Evolutionary conservation across 2,329 filamentous ascomycete genomes (phyloP), one percentile per base, ranked within the genome.

Genomic region (Dendryphion nanum): DNA sequence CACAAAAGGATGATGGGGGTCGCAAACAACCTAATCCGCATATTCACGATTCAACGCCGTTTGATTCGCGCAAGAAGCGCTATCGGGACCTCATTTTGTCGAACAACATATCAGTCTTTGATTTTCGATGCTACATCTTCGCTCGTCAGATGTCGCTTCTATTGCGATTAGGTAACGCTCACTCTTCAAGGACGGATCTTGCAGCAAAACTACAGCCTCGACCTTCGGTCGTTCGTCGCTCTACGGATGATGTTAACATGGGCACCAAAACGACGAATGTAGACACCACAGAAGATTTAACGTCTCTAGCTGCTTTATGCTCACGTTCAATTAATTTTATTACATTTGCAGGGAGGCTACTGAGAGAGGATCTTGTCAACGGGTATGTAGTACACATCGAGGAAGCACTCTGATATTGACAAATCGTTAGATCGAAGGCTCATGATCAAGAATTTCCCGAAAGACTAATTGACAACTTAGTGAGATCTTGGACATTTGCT

Each of bases 51-150:
- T 55, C 59, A 10, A 59, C 55, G 26, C 66, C 66, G 1, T 60
- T 71, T 15, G 61, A 63, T 39, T 55, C 63, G 4, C 50, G 48
- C 46, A 75, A 71, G 52, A 95, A 95, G 63, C 78, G 86, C 2
- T 98, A 97, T 60, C 81, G 91, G 35, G 89, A 94, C 40, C 81
- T 95, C 54, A 98, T 98, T 33, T 73, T 98, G 26, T 85, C 87
- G 12, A 98, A 94, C 69, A 87, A 95, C 49, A 94, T 98, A 23
- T 98, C 93, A 0, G 76, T 95, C 3, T 96, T 97, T 59, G 93
- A 98, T 64, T 97, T 98, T 62, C 78, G 88, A 34, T 88, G 86
- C 51, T 98, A 98, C 62, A 82, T 98, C 10, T 98, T 97, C 63
- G 83, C 89, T 3, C 80, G 93, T 17, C 91, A 98, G 55, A 81